Base-by-base conservation (phyloP, 2,329 filamentous ascomycete species). In the Thelonectria blattea region DNA sequence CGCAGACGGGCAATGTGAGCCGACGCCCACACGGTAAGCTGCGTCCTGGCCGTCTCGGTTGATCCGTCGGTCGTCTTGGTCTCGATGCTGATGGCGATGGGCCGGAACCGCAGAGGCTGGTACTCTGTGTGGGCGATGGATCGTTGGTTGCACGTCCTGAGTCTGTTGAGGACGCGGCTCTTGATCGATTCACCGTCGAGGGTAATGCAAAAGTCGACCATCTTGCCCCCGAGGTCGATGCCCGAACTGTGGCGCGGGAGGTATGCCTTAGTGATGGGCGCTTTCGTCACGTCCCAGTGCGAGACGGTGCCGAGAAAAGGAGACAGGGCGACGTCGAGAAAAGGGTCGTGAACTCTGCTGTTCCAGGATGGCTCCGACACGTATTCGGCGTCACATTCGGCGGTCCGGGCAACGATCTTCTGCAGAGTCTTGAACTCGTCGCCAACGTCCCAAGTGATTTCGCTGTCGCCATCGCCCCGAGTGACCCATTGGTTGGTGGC, bases 61-160 rank as follows among this genome's bases (percentile, higher is more conserved):
- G 60, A 62, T 2, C 55, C 51, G 15, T 56, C 55, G 8, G 55
- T 46, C 3, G 46, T 52, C 45, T 62, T 58, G 5, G 59, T 61
- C 50, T 58, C 55, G 47, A 62, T 62, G 46, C 43, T 61, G 18
- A 61, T 48, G 15, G 54, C 50, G 20, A 58, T 61, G 20, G 54
- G 54, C 3, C 50, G 59, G n/a, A 48, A 37, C 14, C 51, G 55
- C 5, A 56, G n/a, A 5, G 46, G 46, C 30, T 47, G 39, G 32
- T 54, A 51, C 11, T 50, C 48, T 24, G 60, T 48, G 34, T 58
- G 55, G 60, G 52, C 55, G 51, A 62, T 62, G 22, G 56, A 58
- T 24, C 22, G 22, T 7, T 24, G 22, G 22, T 24, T 24, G 22
- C 22, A 24, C 22, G 22, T 7, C 22, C 7, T 24, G 22, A 24